Conservation (phyloP, 2,329 filamentous ascomycete species). For the Sclerotinia nivalis region DNA sequence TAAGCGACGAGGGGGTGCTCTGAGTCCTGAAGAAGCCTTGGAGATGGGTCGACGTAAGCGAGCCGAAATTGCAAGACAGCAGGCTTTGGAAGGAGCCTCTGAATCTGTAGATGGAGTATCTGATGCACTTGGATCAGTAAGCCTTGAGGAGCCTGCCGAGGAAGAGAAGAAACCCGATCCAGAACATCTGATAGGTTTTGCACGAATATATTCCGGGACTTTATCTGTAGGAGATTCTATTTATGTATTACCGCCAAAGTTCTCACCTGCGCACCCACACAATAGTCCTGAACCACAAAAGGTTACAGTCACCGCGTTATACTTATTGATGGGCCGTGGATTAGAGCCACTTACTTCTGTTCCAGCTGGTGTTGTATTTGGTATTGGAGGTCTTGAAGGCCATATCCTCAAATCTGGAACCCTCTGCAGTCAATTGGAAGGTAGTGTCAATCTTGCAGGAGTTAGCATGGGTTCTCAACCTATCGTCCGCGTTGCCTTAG, state of each 20-base stretch:
- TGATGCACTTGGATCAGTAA: slow-evolving; percentile 59
- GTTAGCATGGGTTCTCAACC: slow-evolving; percentile 79
- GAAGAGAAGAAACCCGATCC: slow-evolving; percentile 65
- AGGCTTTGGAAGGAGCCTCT: slow-evolving; percentile 49
- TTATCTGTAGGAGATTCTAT: slow-evolving; percentile 86
- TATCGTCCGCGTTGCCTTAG: slow-evolving; percentile 94
- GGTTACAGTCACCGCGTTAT: slow-evolving; percentile 82
- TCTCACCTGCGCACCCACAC: slow-evolving; percentile 76
- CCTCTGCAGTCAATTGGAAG: slow-evolving; percentile 81
- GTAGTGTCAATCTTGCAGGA: slow-evolving; percentile 86
- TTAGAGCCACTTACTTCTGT: slow-evolving; percentile 81
- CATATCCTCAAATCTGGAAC: slow-evolving; percentile 96
- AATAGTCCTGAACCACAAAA: slow-evolving; percentile 73
- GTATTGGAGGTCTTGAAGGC: slow-evolving; percentile 87
- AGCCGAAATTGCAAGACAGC: slow-evolving; percentile 80
- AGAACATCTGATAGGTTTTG: slow-evolving; percentile 93
- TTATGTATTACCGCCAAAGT: slow-evolving; percentile 91
- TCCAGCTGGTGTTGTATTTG: slow-evolving; percentile 92
- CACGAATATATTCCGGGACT: slow-evolving; percentile 87
- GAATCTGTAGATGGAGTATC: slow-evolving; percentile 50
- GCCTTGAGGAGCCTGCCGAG: slow-evolving; percentile 55
- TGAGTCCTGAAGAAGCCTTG: slow-evolving; percentile 86
- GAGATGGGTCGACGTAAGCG: slow-evolving; percentile 86
- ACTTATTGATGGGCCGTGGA: slow-evolving; percentile 92
- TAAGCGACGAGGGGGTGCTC: slow-evolving; percentile 66